Conservation (phyloP, 164 flowering plant species). For the Annona squamosa region DNA sequence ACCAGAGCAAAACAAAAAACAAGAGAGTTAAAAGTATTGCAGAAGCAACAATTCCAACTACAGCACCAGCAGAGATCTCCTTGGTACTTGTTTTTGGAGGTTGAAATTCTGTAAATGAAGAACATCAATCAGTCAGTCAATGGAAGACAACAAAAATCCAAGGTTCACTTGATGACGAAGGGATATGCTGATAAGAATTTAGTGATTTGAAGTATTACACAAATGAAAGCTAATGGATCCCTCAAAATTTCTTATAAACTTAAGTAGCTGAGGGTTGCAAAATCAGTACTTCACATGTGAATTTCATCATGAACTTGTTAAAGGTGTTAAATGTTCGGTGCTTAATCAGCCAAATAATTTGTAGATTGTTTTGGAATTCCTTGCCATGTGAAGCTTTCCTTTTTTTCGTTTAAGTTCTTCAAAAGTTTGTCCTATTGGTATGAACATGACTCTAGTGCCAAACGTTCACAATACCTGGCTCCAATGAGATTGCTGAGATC, state of each 20-base stretch:
- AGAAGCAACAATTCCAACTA: neutral
- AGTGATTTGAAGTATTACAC: neutral
- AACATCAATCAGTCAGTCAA: neutral
- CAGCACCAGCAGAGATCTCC: neutral
- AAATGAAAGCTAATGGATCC: neutral
- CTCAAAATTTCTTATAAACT: neutral
- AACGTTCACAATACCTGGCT: conserved; percentile 19
- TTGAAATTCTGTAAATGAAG: neutral
- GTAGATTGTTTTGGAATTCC: neutral
- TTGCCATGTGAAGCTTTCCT: neutral
- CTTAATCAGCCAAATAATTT: neutral
- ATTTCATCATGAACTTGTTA: neutral
- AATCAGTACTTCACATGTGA: neutral
- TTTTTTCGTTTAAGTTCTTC: neutral
- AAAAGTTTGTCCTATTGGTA: too few relatives aligned
- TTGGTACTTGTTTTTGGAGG: neutral
- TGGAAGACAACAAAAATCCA: neutral
- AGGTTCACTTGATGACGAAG: neutral
- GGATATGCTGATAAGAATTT: neutral
- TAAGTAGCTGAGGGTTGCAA: too few relatives aligned
- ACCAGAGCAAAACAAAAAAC: neutral
- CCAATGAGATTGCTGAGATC: conserved; percentile 39
- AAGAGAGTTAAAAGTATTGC: neutral
- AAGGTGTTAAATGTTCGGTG: neutral
- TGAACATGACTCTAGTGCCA: neutral